Percentiles rank a stretch among this genome's conserved stretches.
Evolutionary conservation across 2,329 filamentous ascomycete species (phyloP).

Genomic region (Graphiopsis chlorocephala): DNA sequence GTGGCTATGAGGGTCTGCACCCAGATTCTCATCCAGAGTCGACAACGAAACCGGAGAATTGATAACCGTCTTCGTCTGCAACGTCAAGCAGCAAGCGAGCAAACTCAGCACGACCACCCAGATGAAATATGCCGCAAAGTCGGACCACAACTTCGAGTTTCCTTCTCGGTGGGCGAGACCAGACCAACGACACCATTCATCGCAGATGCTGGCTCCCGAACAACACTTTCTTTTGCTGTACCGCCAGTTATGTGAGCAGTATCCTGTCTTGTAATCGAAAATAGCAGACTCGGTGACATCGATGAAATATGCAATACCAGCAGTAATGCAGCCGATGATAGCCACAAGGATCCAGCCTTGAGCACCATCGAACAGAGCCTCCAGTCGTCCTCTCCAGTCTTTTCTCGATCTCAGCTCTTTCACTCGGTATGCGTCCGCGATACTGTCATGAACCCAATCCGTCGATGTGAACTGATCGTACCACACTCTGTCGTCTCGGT

Average conservation of each 20-base stretch:
- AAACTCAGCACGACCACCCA: conserved; percentile 69
- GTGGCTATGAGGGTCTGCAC: conserved; percentile 57
- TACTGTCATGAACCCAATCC: conserved; percentile 97
- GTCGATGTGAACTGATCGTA: conserved; percentile 98
- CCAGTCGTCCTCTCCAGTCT: conserved; percentile 77
- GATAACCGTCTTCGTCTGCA: conserved; percentile 90
- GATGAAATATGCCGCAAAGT: conserved; percentile 72
- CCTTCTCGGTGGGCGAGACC: conserved; percentile 53
- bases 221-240: conserved; percentile 69
- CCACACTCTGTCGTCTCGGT: conserved; percentile 86
- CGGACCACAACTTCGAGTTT: conserved; percentile 58
- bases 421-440: conserved; percentile 86
- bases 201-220: conserved; percentile 52
- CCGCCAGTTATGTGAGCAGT: conserved; percentile 71
- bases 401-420: conserved; percentile 78
- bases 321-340: conserved; percentile 81
- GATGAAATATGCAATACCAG: conserved; percentile 81
- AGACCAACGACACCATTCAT: conserved; percentile 64
- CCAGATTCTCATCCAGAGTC: conserved; percentile 90
- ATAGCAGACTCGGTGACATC: conserved; percentile 81
- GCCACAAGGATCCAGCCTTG: conserved; percentile 95
- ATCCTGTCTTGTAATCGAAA: conserved; percentile 90
- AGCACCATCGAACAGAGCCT: conserved; percentile 75
- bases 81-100: conserved; percentile 72
- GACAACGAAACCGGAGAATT: conserved; percentile 83